Evolutionary conservation across 305 asterid species (phyloP).

Genomic region (Solanum hybrid): DNA sequence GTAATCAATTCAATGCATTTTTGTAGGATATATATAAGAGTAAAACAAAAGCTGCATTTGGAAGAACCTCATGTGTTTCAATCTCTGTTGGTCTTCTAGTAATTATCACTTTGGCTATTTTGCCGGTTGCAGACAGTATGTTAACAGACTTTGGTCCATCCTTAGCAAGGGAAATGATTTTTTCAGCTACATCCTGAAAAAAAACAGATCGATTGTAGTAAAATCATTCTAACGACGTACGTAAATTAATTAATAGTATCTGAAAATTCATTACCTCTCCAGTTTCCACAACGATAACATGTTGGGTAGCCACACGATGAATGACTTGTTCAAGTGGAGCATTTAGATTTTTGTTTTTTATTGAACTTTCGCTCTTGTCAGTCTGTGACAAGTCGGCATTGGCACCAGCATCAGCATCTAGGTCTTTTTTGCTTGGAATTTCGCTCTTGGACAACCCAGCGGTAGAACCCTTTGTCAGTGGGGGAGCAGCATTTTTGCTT

Average conservation of each 20-base stretch:
- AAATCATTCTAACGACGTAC: too few species aligned
- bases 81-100: not conserved
- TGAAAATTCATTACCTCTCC: not conserved
- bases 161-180: not conserved
- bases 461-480: not conserved
- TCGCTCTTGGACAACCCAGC: not conserved
- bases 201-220: too few species aligned
- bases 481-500: not conserved
- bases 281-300: not conserved
- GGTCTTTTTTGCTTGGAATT: not conserved
- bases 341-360: too few species aligned
- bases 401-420: not conserved
- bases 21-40: not conserved
- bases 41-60: not conserved
- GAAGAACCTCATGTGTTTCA: not conserved
- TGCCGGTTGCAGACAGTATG: not conserved
- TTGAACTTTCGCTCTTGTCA: too few species aligned
- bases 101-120: not conserved
- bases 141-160: not conserved
- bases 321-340: not conserved
- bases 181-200: not conserved
- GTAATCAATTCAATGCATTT: not conserved
- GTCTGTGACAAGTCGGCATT: too few species aligned
- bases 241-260: too few species aligned
- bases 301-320: not conserved